phyloP scores from a whole-genome alignment of 2,329 filamentous ascomycete species.

The Talaromyces sp. region DNA sequence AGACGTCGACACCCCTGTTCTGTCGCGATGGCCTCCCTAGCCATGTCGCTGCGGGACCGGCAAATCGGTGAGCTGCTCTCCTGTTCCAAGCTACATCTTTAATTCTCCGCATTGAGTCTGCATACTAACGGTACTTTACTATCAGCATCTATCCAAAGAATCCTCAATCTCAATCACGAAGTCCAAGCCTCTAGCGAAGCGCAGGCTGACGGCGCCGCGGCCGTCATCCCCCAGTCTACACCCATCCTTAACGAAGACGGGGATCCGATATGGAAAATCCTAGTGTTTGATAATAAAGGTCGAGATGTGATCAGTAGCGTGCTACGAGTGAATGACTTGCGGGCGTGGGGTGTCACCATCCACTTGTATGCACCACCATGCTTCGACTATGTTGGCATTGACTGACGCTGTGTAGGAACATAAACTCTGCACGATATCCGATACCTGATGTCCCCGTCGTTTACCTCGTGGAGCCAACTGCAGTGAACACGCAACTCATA shows the following conservation, averaged over 20 bases:
- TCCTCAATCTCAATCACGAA: constrained; percentile 88
- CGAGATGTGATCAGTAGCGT: constrained; percentile 97
- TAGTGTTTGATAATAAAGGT: constrained; percentile 90
- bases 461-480: constrained; percentile 88
- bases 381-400: constrained; percentile 19
- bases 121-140: background rate
- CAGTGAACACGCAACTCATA: constrained; percentile 75
- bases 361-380: constrained; percentile 64
- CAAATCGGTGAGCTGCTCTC: constrained; percentile 60
- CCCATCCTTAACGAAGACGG: constrained; percentile 81
- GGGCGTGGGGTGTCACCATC: constrained; percentile 93
- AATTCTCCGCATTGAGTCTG: background rate
- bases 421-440: constrained; percentile 74
- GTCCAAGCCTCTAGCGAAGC: constrained; percentile 53
- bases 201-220: constrained; percentile 61
- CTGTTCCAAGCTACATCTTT: constrained; percentile 16
- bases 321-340: constrained; percentile 84
- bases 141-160: constrained; percentile 84
- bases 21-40: constrained; percentile 53
- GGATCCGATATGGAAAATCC: constrained; percentile 94
- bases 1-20: background rate
- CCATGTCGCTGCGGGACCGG: constrained; percentile 64
- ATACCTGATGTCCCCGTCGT: constrained; percentile 96
- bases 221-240: constrained; percentile 64
- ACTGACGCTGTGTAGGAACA: constrained; percentile 57